Conservation (phyloP, 768 basidiomycete species). For the Naematelia aurantialba region DNA sequence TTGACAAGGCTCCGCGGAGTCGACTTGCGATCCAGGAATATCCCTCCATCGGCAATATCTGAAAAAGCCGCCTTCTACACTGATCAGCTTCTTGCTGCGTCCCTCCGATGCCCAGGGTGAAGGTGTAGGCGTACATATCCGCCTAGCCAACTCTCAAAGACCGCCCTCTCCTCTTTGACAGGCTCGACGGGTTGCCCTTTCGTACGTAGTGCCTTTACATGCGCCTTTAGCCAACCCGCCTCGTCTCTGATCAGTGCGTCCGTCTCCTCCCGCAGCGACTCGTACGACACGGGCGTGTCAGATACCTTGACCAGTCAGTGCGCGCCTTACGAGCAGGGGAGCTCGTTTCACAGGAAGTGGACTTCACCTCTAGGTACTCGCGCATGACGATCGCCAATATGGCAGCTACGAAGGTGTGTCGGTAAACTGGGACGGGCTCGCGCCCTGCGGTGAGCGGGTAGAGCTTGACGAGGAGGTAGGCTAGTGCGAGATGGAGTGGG, state of each 20-base stretch:
- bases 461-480: slow-evolving; percentile 25
- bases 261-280: slow-evolving; percentile 13
- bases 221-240: slow-evolving; percentile 5
- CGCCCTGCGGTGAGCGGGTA: slow-evolving; percentile 28
- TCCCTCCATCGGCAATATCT: slow-evolving; percentile 27
- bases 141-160: slow-evolving; percentile 24
- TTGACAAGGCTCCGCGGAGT: neutral
- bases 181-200: slow-evolving; percentile 18
- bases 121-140: slow-evolving; percentile 21
- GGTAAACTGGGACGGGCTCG: slow-evolving; percentile 19
- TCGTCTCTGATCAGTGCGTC: slow-evolving; percentile 28
- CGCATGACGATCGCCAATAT: slow-evolving; percentile 28
- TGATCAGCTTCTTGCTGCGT: neutral
- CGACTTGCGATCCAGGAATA: slow-evolving; percentile 31
- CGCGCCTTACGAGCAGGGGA: no score
- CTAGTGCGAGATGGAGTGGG: slow-evolving; percentile 32
- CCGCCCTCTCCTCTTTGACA: slow-evolving; percentile 13
- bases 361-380: slow-evolving; percentile 34
- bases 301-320: slow-evolving; percentile 18
- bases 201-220: slow-evolving; percentile 15
- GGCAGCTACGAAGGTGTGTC: slow-evolving; percentile 22
- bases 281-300: slow-evolving; percentile 17
- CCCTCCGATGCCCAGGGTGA: neutral
- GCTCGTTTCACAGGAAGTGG: no score
- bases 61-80: slow-evolving; percentile 16